phyloP scores from a whole-genome alignment of 495 filamentous ascomycete species.

The Penicillium bovifimosum region DNA sequence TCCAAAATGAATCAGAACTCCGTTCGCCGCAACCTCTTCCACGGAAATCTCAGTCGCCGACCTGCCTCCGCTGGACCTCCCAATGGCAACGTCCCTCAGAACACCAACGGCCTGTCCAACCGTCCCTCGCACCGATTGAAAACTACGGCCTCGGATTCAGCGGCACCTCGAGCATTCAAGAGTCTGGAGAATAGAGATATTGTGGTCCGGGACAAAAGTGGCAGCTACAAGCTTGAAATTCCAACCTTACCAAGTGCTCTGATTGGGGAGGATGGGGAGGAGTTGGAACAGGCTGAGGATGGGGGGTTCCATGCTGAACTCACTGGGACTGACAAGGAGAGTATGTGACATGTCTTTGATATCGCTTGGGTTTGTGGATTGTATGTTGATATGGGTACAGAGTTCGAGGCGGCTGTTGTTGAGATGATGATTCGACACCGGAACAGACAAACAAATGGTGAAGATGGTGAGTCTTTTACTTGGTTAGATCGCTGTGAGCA shows the following conservation, averaged over 20 bases:
- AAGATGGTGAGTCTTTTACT: constrained; percentile 58
- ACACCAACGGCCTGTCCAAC: constrained; percentile 20
- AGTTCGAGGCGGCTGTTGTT: constrained; percentile 43
- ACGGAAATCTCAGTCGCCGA: constrained; percentile 62
- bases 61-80: constrained; percentile 46
- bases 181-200: constrained; percentile 59
- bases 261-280: constrained; percentile 50
- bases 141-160: constrained; percentile 36
- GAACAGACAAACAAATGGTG: constrained; percentile 54
- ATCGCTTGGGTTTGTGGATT: background rate
- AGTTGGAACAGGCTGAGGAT: constrained; percentile 35
- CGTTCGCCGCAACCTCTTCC: constrained; percentile 71
- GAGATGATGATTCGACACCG: constrained; percentile 55
- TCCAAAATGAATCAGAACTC: constrained; percentile 29
- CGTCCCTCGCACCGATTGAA: constrained; percentile 28
- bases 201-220: constrained; percentile 68
- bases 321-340: constrained; percentile 40
- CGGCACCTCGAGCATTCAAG: constrained; percentile 28
- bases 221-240: constrained; percentile 66
- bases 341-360: constrained; percentile 38
- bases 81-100: constrained; percentile 12
- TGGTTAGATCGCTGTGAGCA: background rate
- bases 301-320: constrained; percentile 22
- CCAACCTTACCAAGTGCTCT: constrained; percentile 49
- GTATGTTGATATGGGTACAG: constrained; percentile 21